Evolutionary conservation across 805 yeast species (phyloP), one percentile per base, ranked within the genome.

Genomic region (Isabelozyma heimii): DNA sequence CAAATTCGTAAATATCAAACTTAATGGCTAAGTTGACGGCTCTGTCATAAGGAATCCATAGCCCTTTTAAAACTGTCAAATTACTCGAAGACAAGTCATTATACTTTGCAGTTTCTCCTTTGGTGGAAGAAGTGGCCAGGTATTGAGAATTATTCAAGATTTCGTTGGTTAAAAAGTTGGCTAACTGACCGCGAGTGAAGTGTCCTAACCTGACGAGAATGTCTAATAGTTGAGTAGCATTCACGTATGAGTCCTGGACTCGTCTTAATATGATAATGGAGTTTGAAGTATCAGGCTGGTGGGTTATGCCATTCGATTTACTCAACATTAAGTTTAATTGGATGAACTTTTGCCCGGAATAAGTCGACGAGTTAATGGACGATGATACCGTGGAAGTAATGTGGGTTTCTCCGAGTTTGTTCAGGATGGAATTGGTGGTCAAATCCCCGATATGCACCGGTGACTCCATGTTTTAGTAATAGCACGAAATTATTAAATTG

Each of bases 21-120:
- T 66, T 66, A 24, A 65, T 55, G 10, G 76, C 70, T n/a, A 73
- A 49, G 16, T 56, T 48, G 14, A 73, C 74, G 2, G 77, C 77
- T 54, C 66, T 70, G 48, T 73, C 79, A 58, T 71, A 73, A 12
- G 77, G 69, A 20, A 73, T 62, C 79, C 79, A 73, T 16, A 72
- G 46, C 0, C 79, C 79, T 30, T 63, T 55, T 33, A 73, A 49
- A 38, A 52, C 54, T 4, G 51, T 30, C 48, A 65, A 63, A 16
- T 61, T 65, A 51, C 65, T 66, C n/a, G 53, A 45, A 4, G 67
- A 53, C 35, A 56, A 63, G 57, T 73, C 76, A 45, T 61, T 59
- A 47, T 52, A 61, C 39, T 57, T 57, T 16, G 58, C 52, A 6
- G 55, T 46, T n/a, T 59, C 60, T 35, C 24, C 24, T 10, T 17